Evolutionary conservation across 768 basidiomycete species (phyloP).

Genomic region (Mycena rebaudengoi): DNA sequence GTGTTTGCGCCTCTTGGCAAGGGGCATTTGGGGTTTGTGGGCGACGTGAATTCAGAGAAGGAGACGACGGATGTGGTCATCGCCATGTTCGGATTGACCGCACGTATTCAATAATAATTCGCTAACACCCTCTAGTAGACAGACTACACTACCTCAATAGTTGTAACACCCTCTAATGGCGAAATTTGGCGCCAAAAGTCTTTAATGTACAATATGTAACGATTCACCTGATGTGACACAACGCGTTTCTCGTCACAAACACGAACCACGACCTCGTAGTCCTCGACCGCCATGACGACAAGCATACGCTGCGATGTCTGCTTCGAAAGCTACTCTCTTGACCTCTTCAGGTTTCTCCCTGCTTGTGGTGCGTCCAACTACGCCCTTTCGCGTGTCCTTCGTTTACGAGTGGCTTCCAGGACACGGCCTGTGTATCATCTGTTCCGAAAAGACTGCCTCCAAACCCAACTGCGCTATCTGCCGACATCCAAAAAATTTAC

Average conservation of each 20-base stretch:
- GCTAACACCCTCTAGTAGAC: too few species aligned
- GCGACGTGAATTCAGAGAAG: slow-evolving; percentile 43
- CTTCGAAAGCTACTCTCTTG: slow-evolving; percentile 8
- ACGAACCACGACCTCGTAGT: too few species aligned
- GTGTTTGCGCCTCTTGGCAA: slow-evolving; percentile 41
- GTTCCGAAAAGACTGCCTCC: slow-evolving; percentile 10
- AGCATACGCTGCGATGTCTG: slow-evolving; percentile 25
- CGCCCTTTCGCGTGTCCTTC: not conserved
- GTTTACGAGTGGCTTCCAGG: slow-evolving; percentile 2
- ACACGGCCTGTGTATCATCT: slow-evolving; percentile 24
- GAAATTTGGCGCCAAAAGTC: too few species aligned
- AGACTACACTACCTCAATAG: too few species aligned
- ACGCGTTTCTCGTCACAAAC: too few species aligned
- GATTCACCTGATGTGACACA: too few species aligned
- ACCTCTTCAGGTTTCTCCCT: slow-evolving; percentile 23
- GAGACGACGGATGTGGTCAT: slow-evolving; percentile 37
- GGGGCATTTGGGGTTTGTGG: slow-evolving; percentile 49
- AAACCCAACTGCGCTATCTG: slow-evolving; percentile 25
- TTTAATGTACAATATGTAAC: too few species aligned
- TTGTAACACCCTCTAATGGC: too few species aligned
- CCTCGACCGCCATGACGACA: too few species aligned
- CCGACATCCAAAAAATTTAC: slow-evolving; percentile 15
- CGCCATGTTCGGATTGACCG: slow-evolving; percentile 46
- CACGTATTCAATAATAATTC: too few species aligned
- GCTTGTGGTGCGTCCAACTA: slow-evolving; percentile 11